These are phyloP conservation scores for Colletotrichum shisoi DNA, from an alignment of 2,329 filamentous ascomycete species.

Conservation along the genomic window DNA sequence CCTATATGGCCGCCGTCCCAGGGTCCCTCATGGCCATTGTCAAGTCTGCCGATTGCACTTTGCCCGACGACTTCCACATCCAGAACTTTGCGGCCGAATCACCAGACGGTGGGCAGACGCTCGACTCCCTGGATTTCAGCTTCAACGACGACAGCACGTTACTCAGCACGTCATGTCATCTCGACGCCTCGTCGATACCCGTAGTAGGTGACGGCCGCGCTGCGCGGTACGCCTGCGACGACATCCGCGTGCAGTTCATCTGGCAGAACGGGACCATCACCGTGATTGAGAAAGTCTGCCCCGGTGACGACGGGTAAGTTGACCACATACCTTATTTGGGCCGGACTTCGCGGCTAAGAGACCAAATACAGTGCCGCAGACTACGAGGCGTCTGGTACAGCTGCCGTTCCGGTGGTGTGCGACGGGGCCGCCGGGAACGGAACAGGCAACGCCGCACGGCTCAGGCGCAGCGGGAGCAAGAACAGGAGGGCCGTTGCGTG, in stretches of 20 bases:
- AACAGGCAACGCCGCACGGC: constrained; percentile 11
- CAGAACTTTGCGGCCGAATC: constrained; percentile 49
- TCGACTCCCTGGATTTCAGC: constrained; percentile 51
- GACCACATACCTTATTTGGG: no score
- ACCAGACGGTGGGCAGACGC: constrained; percentile 47
- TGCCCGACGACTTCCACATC: constrained; percentile 53
- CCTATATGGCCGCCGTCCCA: constrained; percentile 40
- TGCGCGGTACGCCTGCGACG: constrained; percentile 55
- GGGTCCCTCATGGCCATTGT: constrained; percentile 36
- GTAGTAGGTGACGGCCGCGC: constrained; percentile 46
- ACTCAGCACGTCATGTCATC: constrained; percentile 54
- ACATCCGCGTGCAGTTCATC: constrained; percentile 54
- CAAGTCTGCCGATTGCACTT: constrained; percentile 45
- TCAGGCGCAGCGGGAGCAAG: constrained; percentile 5
- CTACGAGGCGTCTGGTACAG: constrained; percentile 48
- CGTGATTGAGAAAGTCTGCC: constrained; percentile 58
- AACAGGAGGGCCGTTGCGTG: constrained; percentile 26
- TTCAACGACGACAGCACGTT: constrained; percentile 53
- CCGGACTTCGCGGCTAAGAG: neutral
- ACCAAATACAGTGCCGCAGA: constrained; percentile 42
- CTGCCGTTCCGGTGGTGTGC: constrained; percentile 33
- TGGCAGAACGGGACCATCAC: constrained; percentile 51
- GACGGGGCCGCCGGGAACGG: constrained; percentile 19
- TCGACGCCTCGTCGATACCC: constrained; percentile 54
- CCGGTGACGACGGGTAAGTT: constrained; percentile 49